phyloP scores from a whole-genome alignment of 176 grass and related monocot species.

The Phoenix roebelenii region DNA sequence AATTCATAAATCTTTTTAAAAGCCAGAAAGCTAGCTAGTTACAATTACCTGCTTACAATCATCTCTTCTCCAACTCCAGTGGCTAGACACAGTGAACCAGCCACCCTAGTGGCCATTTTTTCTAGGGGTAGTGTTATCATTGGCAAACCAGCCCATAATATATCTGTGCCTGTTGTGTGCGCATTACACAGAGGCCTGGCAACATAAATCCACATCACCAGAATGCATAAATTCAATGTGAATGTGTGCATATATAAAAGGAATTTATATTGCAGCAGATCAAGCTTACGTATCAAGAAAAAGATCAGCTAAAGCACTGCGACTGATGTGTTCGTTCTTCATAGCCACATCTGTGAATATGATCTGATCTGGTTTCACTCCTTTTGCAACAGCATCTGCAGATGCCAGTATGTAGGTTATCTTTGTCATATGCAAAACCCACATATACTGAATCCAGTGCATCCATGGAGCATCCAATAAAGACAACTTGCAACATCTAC shows the following conservation, averaged over 20 bases:
- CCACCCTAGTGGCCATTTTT: constrained; percentile 94
- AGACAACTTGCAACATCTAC: constrained; percentile 11
- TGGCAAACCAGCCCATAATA: constrained; percentile 83
- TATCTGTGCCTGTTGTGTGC: constrained; percentile 81
- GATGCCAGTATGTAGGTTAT: background rate
- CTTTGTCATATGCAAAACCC: background rate
- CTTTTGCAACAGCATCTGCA: constrained; percentile 72
- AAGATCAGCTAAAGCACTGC: constrained; percentile 77
- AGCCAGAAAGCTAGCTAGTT: background rate
- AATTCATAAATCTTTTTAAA: background rate
- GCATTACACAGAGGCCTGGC: constrained; percentile 79
- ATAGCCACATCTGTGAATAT: constrained; percentile 90
- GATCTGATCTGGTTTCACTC: constrained; percentile 66
- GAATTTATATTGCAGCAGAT: background rate
- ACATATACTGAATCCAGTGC: background rate
- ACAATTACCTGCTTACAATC: constrained; percentile 61
- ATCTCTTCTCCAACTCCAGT: constrained; percentile 72
- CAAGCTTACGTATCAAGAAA: constrained; percentile 75
- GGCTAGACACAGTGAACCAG: constrained; percentile 69
- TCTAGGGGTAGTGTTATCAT: constrained; percentile 79
- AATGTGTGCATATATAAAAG: too few relatives aligned
- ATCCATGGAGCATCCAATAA: too few relatives aligned
- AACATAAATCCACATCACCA: background rate
- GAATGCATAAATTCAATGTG: background rate
- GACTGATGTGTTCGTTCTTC: constrained; percentile 80